Base-by-base conservation (phyloP, 768 basidiomycete genomes). In the Phallus indusiatus region DNA sequence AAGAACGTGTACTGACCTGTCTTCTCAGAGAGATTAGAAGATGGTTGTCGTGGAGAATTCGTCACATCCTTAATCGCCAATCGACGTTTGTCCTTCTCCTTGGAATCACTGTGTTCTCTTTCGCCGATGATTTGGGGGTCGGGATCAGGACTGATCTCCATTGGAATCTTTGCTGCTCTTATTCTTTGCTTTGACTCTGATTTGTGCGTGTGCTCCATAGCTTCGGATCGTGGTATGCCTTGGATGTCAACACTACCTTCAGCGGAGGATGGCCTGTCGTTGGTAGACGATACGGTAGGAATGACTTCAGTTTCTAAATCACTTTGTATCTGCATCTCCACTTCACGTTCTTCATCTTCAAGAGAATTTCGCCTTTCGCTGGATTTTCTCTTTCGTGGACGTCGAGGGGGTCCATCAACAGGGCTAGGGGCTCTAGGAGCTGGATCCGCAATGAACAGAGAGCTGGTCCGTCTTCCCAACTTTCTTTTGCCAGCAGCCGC, bases 21-120 rank as follows among this genome's bases (percentile, higher is more conserved):
- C 28, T 28, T 28, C 28, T 28, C 28, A 28, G 28, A 2, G 18
- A 48, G 51, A 9, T 36, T 37, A 21, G 50, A 7, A 62, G n/a
- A 12, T 10, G 36, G 20, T 8, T 68, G 67, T 61, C 73, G 70
- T 18, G 79, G 77, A 6, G 82, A 78, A 67, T 82, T 85, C 24
- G 83, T 85, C 62, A 85, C 78, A 66, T 86, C 84, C 72, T 82
- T 84, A 60, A 84, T 71, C 69, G 77, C 82, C 53, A 72, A 70
- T 67, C 57, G 57, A n/a, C 57, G 21, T 35, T 42, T 59, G n/a
- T 82, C 75, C 62, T 68, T 70, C 61, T 71, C 73, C 64, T 75
- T 75, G 55, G 64, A 66, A 62, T 72, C 67, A 60, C 68, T 62
- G 37, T 69, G 65, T 33, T 75, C 77, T 47, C 67, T 66, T 33